Percentiles rank a stretch among this genome's conserved stretches.
Conservation (phyloP, 192 early-diverging fungal species). For the Irineochytrium annulatum region DNA sequence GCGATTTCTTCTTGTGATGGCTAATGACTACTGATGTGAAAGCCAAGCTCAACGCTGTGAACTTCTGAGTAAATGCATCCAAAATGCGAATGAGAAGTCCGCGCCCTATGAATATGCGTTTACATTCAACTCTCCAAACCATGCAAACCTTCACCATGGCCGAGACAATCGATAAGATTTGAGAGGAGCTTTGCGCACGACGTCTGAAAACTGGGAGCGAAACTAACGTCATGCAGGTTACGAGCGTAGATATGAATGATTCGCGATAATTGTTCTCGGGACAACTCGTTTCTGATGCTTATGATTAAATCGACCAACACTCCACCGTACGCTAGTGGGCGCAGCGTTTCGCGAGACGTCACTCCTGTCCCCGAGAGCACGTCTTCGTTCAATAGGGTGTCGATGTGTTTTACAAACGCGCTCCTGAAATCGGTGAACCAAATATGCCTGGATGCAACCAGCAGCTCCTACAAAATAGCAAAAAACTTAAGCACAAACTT, state of each 20-base stretch:
- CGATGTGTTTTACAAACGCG: conserved; percentile 88
- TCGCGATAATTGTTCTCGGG: conserved; percentile 69
- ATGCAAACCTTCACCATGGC: conserved; percentile 1
- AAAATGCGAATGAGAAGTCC: conserved; percentile 61
- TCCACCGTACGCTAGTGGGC: conserved; percentile 87
- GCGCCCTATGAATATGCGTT: conserved; percentile 18
- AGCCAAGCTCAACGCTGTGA: conserved; percentile 60
- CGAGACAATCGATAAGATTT: conserved; percentile 75
- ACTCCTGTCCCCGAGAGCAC: conserved; percentile 90
- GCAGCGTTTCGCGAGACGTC: conserved; percentile 85
- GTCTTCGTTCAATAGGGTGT: conserved; percentile 88
- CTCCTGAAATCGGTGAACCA: conserved; percentile 86
- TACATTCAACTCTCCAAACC: conserved; percentile 9
- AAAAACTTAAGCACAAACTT: background rate
- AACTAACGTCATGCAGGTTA: conserved; percentile 87
- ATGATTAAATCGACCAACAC: conserved; percentile 96
- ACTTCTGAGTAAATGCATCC: conserved; percentile 78
- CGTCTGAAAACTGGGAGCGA: conserved; percentile 90
- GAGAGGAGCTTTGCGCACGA: conserved; percentile 94
- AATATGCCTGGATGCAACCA: conserved; percentile 92
- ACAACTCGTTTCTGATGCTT: conserved; percentile 84
- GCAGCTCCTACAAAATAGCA: conserved; percentile 62
- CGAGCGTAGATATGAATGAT: conserved; percentile 89
- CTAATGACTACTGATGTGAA: conserved; percentile 61
- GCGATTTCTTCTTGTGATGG: conserved; percentile 30